A percentile compares a stretch with the other conserved stretches of the same genome.
These are phyloP conservation scores for Arabidopsis suecica DNA, from an alignment of 345 rosid species.

Conservation along the genomic window DNA sequence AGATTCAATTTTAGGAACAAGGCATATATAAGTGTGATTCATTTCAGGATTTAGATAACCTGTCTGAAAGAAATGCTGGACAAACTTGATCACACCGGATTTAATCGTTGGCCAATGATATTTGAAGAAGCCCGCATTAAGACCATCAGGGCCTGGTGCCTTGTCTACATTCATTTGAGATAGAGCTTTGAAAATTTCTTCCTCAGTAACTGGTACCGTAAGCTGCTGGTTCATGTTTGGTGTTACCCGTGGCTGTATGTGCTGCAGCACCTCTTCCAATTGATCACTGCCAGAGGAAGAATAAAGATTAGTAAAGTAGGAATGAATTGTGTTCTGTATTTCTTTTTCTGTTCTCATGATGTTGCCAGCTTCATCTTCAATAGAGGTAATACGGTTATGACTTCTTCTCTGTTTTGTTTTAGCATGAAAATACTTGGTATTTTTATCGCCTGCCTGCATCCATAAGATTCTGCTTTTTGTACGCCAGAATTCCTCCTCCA, in stretches of 20 bases:
- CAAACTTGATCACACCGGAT: not conserved
- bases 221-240: not conserved
- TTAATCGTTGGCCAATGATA: not conserved
- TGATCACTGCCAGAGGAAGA: not conserved
- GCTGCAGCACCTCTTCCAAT: not conserved
- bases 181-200: not conserved
- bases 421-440: not conserved
- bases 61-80: not conserved
- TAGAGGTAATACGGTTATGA: not conserved
- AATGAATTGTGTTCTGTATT: fast-evolving
- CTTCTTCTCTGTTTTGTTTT: not conserved
- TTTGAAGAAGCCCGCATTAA: not conserved
- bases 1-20: not conserved
- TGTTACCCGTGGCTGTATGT: not conserved
- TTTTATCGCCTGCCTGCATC: not conserved
- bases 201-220: not conserved
- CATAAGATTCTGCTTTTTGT: not conserved
- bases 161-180: not conserved
- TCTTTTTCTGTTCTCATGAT: not conserved
- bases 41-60: not conserved
- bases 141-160: not conserved
- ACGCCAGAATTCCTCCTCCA: not conserved
- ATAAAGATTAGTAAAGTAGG: too few species aligned
- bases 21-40: not conserved
- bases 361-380: not conserved